Evolutionary conservation across 305 asterid species (phyloP).

Genomic region (Andrographis paniculata): DNA sequence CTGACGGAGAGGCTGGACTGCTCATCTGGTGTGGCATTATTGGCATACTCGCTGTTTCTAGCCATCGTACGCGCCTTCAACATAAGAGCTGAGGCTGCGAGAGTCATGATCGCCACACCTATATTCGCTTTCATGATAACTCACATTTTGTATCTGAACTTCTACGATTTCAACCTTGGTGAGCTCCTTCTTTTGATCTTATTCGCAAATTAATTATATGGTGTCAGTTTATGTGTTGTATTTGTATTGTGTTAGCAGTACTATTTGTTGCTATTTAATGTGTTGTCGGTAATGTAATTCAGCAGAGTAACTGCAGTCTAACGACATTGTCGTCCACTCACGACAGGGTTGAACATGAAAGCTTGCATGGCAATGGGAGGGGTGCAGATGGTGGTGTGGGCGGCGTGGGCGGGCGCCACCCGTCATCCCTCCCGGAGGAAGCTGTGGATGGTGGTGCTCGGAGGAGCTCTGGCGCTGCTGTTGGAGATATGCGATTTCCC

Average conservation of each 20-base stretch:
- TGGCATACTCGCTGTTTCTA: slow-evolving; percentile 70
- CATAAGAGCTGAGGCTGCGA: slow-evolving; percentile 65
- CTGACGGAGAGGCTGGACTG: slow-evolving; percentile 82
- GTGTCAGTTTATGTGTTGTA: no score
- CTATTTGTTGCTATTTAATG: no score
- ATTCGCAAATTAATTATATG: no score
- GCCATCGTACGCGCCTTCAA: slow-evolving; percentile 64
- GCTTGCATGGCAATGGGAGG: slow-evolving; percentile 57
- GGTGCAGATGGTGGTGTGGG: slow-evolving; percentile 62
- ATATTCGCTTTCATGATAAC: slow-evolving; percentile 67
- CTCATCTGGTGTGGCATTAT: slow-evolving; percentile 73
- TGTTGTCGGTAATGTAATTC: background rate
- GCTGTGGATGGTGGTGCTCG: slow-evolving; percentile 63
- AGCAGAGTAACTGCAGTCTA: no score
- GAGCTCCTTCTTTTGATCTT: no score
- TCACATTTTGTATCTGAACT: slow-evolving; percentile 73
- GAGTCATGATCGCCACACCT: slow-evolving; percentile 97
- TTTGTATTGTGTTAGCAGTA: no score
- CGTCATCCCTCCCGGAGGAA: slow-evolving; percentile 50
- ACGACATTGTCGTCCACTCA: background rate
- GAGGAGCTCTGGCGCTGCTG: slow-evolving; percentile 64
- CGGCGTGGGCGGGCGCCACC: slow-evolving; percentile 63
- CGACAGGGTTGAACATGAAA: slow-evolving; percentile 79
- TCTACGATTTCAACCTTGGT: slow-evolving; percentile 49
- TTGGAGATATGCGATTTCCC: slow-evolving; percentile 79